Evolutionary conservation across 2,329 filamentous ascomycete genomes (phyloP).

Genomic region (Alternaria arborescens): DNA sequence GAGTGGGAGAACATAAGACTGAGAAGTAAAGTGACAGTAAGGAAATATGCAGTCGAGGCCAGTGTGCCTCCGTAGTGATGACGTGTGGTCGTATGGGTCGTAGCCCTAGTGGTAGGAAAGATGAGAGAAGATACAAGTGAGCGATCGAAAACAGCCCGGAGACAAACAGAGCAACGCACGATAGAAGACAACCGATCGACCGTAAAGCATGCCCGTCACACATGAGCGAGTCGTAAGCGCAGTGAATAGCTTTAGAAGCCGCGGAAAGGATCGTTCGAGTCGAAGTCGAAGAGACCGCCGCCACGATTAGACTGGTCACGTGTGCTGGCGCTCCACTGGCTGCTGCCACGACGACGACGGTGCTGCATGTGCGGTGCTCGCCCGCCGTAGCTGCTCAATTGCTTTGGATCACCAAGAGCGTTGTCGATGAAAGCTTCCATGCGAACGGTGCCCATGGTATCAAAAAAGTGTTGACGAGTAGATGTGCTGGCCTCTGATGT

Average conservation of each 20-base stretch:
- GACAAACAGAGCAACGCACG: constrained; percentile 9
- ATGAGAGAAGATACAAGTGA: not conserved
- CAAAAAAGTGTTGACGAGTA: constrained; percentile 73
- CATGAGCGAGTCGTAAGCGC: constrained; percentile 17
- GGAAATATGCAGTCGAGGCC: constrained; percentile 4
- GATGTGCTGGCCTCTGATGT: constrained; percentile 61
- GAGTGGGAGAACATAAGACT: constrained; percentile 6
- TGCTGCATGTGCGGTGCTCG: constrained; percentile 34
- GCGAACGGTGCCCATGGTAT: constrained; percentile 85
- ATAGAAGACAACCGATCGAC: constrained; percentile 12
- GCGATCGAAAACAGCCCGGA: constrained; percentile 3
- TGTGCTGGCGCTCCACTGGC: constrained; percentile 49
- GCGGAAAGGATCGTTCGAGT: constrained; percentile 48
- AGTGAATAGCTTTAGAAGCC: constrained; percentile 38
- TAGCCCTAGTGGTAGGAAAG: constrained; percentile 5
- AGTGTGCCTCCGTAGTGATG: constrained; percentile 6
- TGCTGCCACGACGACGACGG: constrained; percentile 43
- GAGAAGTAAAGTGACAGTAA: constrained; percentile 2
- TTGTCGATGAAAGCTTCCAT: constrained; percentile 95
- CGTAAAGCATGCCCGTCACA: constrained; percentile 21
- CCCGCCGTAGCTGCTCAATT: constrained; percentile 18
- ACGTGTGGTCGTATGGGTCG: constrained; percentile 12
- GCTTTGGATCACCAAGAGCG: constrained; percentile 38
- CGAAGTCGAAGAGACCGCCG: constrained; percentile 45
- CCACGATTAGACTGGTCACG: constrained; percentile 39